Evolutionary conservation across 2,329 filamentous ascomycete species (phyloP), one percentile per base, ranked within the genome.

Genomic region (Epichloe amarillans): DNA sequence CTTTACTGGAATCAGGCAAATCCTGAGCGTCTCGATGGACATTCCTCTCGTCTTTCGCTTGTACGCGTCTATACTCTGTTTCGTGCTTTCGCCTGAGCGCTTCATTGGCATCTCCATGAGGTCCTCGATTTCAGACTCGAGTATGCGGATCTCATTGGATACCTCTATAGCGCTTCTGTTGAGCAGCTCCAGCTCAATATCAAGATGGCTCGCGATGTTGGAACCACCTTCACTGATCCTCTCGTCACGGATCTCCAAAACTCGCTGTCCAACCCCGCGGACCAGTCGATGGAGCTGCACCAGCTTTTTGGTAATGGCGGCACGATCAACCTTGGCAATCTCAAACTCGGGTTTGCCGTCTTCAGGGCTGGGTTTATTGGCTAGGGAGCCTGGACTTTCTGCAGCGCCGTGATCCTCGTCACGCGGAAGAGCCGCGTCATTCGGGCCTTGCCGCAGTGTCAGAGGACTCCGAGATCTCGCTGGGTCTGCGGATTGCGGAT

Each of bases 1-100:
- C 60, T 77, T 80, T 56, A 81, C 69, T 0, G 81, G 81, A 36
- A 85, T 72, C 35, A 81, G 69, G 57, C 81, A 70, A 26, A 84
- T 69, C 50, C 70, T 70, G 17, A 85, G 67, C 2, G 69, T 70
- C 47, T 76, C 64, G 1, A 85, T 68, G 2, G 74, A 66, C 12
- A 84, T 64, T 1, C 82, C 82, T 55, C 82, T 71, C 1, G 77
- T 82, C 3, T 69, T 64, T 35, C 77, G 72, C 40, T 79, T 64
- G 59, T 84, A 85, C 15, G 77, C 73, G 37, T 64, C 69, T 47
- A 73, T 70, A 8, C 55, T 56, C 12, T 58, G 61, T 26, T 58
- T 60, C 15, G 56, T 50, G 8, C 47, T 40, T 5, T 61, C 60
- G 5, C 46, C 47, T 23, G 37, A 55, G 8, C 37, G 33, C 39